Conservation (phyloP, 2,329 filamentous ascomycete genomes). For the Zalaria sp. region DNA sequence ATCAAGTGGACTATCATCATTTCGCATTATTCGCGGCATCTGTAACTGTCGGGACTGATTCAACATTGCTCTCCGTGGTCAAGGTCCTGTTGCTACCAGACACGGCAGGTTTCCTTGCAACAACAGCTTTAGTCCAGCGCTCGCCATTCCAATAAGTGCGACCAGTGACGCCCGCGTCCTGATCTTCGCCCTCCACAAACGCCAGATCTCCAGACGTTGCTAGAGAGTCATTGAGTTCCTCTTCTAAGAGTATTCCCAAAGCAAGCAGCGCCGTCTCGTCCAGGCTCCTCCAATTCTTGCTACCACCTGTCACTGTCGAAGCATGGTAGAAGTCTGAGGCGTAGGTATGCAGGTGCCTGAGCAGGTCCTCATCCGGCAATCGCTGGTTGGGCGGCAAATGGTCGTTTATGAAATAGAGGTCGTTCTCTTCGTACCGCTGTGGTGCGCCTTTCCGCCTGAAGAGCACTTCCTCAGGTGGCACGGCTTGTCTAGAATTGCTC, state of each 20-base stretch:
- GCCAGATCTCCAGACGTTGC: slow-evolving; percentile 55
- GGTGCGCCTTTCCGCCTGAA: slow-evolving; percentile 53
- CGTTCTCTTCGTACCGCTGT: slow-evolving; percentile 52
- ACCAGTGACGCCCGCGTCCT: slow-evolving; percentile 5
- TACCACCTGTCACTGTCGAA: slow-evolving; percentile 7
- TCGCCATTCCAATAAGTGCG: slow-evolving; percentile 5
- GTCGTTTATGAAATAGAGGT: slow-evolving; percentile 55
- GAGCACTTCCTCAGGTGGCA: slow-evolving; percentile 57
- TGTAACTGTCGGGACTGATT: too few species aligned
- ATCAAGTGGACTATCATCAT: too few species aligned
- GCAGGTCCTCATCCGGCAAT: slow-evolving; percentile 54
- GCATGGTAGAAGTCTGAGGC: slow-evolving; percentile 50
- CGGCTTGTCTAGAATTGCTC: slow-evolving; percentile 18
- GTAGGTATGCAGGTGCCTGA: slow-evolving; percentile 57
- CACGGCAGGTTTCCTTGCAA: slow-evolving; percentile 1
- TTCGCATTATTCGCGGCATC: too few species aligned
- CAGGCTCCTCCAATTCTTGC: slow-evolving; percentile 43
- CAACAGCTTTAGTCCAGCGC: slow-evolving; percentile 1
- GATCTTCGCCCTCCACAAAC: slow-evolving; percentile 46
- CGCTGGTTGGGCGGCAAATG: slow-evolving; percentile 30
- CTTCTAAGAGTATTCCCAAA: slow-evolving; percentile 61
- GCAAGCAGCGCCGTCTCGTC: slow-evolving; percentile 67
- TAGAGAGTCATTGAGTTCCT: slow-evolving; percentile 46
- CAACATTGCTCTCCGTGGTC: too few species aligned
- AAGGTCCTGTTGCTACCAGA: too few species aligned